Conservation (phyloP, 352 stramenopile genomes). For the Phytophthora cactorum region DNA sequence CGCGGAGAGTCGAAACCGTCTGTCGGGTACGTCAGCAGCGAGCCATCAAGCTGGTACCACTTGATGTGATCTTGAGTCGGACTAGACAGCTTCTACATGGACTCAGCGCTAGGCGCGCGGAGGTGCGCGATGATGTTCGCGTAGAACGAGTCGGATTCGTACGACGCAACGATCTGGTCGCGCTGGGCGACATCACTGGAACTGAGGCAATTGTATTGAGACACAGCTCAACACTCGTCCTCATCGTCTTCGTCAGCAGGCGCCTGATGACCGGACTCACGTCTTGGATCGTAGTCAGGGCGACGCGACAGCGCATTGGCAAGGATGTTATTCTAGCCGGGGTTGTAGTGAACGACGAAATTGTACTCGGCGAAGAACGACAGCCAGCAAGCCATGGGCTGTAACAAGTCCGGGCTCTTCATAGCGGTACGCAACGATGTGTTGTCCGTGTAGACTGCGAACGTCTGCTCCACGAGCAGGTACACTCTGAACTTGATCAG, state of each 20-base stretch:
- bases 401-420: neutral
- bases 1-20: neutral
- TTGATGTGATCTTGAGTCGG: neutral
- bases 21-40: neutral
- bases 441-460: neutral
- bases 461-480: neutral
- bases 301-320: neutral
- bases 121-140: neutral
- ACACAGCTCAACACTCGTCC: neutral
- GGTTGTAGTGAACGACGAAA: neutral
- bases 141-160: neutral
- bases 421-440: neutral
- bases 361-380: neutral
- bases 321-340: constrained; percentile 1
- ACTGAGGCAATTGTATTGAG: neutral
- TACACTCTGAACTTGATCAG: neutral
- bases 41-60: neutral
- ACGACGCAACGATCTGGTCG: neutral
- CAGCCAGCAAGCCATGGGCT: neutral
- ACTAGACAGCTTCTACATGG: neutral
- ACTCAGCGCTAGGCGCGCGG: neutral
- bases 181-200: neutral
- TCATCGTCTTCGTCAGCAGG: neutral
- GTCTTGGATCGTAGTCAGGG: neutral
- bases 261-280: neutral